Percentiles rank a stretch among this genome's conserved stretches.
Conservation (phyloP, 805 yeast genomes). For the Sugiyamaella lignohabitans region DNA sequence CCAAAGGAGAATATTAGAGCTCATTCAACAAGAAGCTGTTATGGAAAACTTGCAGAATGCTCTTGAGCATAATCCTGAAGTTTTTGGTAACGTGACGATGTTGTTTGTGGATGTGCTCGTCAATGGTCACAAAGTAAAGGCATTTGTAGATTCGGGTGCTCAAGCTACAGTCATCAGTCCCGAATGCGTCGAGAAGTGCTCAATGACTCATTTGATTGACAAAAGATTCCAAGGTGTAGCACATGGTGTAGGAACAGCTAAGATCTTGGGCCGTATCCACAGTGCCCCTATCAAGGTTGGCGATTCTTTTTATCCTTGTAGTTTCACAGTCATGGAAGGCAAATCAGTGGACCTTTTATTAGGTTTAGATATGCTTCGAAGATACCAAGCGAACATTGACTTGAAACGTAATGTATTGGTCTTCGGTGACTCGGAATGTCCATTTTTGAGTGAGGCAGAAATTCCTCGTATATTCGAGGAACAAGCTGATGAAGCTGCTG, state of each 20-base stretch:
- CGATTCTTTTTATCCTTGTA: conserved; percentile 53
- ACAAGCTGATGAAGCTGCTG: conserved; percentile 19
- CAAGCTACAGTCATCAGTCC: conserved; percentile 81
- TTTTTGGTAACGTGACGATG: conserved; percentile 78
- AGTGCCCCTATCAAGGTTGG: conserved; percentile 81
- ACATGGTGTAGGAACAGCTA: conserved; percentile 79
- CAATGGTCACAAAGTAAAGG: conserved; percentile 75
- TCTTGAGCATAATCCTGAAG: conserved; percentile 82
- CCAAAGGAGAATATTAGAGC: conserved; percentile 57
- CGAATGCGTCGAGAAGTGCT: conserved; percentile 63
- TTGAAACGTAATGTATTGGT: conserved; percentile 55
- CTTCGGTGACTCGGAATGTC: conserved; percentile 67
- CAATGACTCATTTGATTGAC: conserved; percentile 68
- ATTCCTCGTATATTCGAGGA: conserved; percentile 40
- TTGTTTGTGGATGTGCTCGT: conserved; percentile 71
- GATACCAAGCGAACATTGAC: conserved; percentile 81
- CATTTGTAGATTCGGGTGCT: conserved; percentile 96
- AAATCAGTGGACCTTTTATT: conserved; percentile 55
- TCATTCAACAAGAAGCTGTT: conserved; percentile 63
- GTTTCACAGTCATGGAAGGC: conserved; percentile 63
- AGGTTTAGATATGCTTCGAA: conserved; percentile 85
- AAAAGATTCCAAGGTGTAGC: conserved; percentile 76
- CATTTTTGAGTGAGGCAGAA: conserved; percentile 68
- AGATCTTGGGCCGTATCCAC: conserved; percentile 78
- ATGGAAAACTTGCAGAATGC: conserved; percentile 78